Evolutionary conservation across 371 early-diverging fungal species (phyloP), one percentile per base, ranked within the genome.

Genomic region (Lichtheimia corymbifera): DNA sequence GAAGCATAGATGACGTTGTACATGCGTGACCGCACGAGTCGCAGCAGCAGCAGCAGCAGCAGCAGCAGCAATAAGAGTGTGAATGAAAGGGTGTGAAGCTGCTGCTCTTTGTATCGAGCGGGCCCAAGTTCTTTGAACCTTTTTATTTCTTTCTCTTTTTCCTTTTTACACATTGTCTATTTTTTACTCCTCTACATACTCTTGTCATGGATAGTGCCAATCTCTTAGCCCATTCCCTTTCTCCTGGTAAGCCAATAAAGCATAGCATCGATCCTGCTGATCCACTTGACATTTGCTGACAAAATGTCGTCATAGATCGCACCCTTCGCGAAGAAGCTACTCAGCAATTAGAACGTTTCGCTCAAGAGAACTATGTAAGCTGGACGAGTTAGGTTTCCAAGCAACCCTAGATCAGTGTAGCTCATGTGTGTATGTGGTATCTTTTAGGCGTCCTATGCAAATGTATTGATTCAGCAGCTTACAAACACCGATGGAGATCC

Each of bases 311-410:
- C 44, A 12, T 56, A 61, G 62, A 60, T 59, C 60, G 50, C 30
- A 45, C 57, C 25, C 57, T 83, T 70, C 92, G 93, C 77, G 90
- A 91, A 70, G 85, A 89, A 67, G 93, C 95, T 50, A 86, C 88
- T 49, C 81, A 79, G 44, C 83, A 91, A 58, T 83, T 93, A 60
- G 89, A 92, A 71, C 64, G 71, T 17, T 88, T 90, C 24, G 87
- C 88, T 58, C 82, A 73, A 59, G 90, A 91, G 66, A 90, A 91
- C 69, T 93, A 90, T 77, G 93, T 92, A 88, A 80, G 89, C 44
- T 3, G 2, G 14, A 43, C 18, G 0, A 14, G 9, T 27, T 18
- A 27, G 9, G 4, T 56, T 17, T 6, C 24, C 28, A 25, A 54
- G 6, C 51, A 51, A 11, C 24, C 1, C 5, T 14, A 7, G 22